These are phyloP conservation scores for Mortierella sp. DNA, from an alignment of 371 early-diverging fungal genomes.

Conservation along the genomic window DNA sequence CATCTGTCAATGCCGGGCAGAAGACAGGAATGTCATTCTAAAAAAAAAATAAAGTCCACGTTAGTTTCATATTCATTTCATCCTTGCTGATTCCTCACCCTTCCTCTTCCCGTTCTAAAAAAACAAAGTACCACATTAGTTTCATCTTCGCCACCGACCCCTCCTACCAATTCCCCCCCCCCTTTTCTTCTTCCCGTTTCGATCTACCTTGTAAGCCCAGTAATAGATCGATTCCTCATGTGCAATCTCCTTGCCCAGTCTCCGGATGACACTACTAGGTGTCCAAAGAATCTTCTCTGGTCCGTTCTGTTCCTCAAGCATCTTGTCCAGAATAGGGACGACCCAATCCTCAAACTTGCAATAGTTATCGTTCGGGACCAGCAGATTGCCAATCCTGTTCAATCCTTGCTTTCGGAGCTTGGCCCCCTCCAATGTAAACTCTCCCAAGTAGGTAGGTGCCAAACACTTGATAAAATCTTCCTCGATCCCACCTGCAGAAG, in stretches of 20 bases:
- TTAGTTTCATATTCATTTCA: too few species aligned
- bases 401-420: conserved; percentile 91
- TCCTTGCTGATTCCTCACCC: too few species aligned
- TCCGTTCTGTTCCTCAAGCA: conserved; percentile 90
- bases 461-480: conserved; percentile 99
- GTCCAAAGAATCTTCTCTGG: conserved; percentile 76
- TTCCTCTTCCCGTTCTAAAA: too few species aligned
- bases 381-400: conserved; percentile 98
- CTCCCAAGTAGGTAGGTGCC: conserved; percentile 90
- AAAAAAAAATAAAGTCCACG: not conserved
- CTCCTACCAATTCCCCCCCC: too few species aligned
- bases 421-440: conserved; percentile 84
- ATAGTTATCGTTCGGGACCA: conserved; percentile 99
- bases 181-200: not conserved
- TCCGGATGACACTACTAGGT: conserved; percentile 92
- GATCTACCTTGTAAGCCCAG: conserved; percentile 89
- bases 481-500: conserved; percentile 99
- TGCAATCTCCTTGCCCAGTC: conserved; percentile 97
- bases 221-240: conserved; percentile 96
- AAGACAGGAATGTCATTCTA: conserved; percentile 98
- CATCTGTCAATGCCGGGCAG: conserved; percentile 99
- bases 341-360: conserved; percentile 99
- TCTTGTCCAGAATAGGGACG: conserved; percentile 91
- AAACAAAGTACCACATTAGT: not conserved
- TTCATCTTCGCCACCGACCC: too few species aligned